Conservation (phyloP, 2,329 filamentous ascomycete genomes). For the Arthrobotrys sphaeroides region DNA sequence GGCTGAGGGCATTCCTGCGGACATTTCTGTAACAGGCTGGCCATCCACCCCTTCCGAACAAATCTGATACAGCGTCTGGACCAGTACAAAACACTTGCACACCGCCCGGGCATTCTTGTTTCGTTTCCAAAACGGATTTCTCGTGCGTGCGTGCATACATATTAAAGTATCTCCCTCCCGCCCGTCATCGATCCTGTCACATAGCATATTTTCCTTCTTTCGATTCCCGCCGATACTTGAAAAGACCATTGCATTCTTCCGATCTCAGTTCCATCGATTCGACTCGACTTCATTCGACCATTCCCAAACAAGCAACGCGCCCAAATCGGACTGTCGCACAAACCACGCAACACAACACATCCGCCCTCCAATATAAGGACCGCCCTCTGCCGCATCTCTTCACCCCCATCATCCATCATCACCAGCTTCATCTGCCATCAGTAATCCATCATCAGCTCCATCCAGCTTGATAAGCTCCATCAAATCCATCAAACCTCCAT, state of each 20-base stretch:
- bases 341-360: constrained; percentile 14
- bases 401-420: neutral
- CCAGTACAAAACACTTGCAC: constrained; percentile 6
- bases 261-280: neutral
- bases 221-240: neutral
- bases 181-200: neutral
- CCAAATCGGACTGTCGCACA: constrained; percentile 16
- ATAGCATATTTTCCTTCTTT: neutral
- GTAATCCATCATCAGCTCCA: neutral
- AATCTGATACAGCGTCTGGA: constrained; percentile 13
- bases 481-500: neutral
- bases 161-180: neutral
- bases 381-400: neutral
- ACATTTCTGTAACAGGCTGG: constrained; percentile 14
- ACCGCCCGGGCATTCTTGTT: neutral
- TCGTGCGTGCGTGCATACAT: neutral
- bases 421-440: neutral
- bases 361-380: neutral
- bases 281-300: neutral
- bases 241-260: neutral
- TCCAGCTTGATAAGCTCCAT: neutral
- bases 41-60: neutral
- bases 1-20: constrained; percentile 15
- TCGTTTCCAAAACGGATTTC: neutral
- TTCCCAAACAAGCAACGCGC: constrained; percentile 23